Evolutionary conservation across 2,329 filamentous ascomycete genomes (phyloP).

Genomic region (Neodidymelliopsis sp.): DNA sequence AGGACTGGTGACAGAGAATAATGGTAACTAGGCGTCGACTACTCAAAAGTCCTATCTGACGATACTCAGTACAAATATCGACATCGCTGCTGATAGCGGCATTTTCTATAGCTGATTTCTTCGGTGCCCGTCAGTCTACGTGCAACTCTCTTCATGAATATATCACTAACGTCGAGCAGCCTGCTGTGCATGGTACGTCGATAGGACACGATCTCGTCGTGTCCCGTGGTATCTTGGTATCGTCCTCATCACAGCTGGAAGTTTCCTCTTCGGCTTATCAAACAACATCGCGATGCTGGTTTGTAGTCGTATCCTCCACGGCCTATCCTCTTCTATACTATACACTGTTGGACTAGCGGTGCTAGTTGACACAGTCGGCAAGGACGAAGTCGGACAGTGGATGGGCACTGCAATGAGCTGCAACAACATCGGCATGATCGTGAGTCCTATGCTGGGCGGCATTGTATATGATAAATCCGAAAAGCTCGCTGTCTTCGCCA

Average conservation of each 20-base stretch:
- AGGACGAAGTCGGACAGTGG: slow-evolving; percentile 23
- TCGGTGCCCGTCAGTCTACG: not conserved
- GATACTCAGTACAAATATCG: not conserved
- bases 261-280: slow-evolving; percentile 21
- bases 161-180: not conserved
- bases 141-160: not conserved
- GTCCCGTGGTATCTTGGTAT: slow-evolving; percentile 22
- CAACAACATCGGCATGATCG: slow-evolving; percentile 24
- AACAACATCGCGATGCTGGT: slow-evolving; percentile 21
- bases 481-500: slow-evolving; percentile 22
- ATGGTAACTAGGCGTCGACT: not conserved
- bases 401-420: slow-evolving; percentile 25
- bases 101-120: not conserved
- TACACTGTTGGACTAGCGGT: slow-evolving; percentile 26
- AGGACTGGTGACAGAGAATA: not conserved
- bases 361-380: slow-evolving; percentile 19
- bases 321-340: slow-evolving; percentile 22
- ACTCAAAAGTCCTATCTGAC: not conserved
- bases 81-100: slow-evolving; percentile 1
- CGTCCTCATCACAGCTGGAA: slow-evolving; percentile 19
- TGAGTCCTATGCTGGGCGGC: slow-evolving; percentile 24
- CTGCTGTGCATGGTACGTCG: slow-evolving; percentile 23
- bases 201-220: slow-evolving; percentile 17
- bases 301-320: slow-evolving; percentile 22
- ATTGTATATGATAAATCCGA: slow-evolving; percentile 23